phyloP scores from a whole-genome alignment of 208 protist species.

The Spongospora subterranea region DNA sequence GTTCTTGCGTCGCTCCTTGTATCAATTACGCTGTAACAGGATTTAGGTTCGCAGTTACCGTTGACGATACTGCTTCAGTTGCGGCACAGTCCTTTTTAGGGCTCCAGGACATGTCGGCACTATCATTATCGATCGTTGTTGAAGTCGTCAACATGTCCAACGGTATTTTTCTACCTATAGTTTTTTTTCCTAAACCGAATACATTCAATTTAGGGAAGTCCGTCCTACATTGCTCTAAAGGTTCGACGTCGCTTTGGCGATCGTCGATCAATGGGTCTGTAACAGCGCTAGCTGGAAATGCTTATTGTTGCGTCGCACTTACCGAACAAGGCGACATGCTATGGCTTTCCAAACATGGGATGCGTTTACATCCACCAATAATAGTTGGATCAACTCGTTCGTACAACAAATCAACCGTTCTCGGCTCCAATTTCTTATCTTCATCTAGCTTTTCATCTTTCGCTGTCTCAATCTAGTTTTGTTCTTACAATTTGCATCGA shows the following conservation, averaged over 20 bases:
- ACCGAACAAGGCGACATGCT: slow-evolving; percentile 5
- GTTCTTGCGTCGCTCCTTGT: no score
- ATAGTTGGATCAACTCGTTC: background rate
- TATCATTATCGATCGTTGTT: background rate
- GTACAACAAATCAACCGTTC: no score
- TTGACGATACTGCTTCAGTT: background rate
- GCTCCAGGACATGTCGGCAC: background rate
- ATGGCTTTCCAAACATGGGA: background rate
- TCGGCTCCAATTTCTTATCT: no score
- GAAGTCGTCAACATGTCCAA: no score
- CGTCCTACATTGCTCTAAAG: background rate
- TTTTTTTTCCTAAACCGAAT: no score
- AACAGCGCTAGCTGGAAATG: background rate
- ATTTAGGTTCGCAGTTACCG: background rate
- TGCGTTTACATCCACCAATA: background rate
- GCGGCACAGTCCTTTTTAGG: background rate
- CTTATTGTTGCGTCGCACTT: background rate
- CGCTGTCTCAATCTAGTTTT: background rate
- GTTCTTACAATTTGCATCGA: background rate
- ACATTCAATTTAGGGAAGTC: slow-evolving; percentile 9
- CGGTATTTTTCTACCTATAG: no score
- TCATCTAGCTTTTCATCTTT: background rate
- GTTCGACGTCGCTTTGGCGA: slow-evolving; percentile 26
- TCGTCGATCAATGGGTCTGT: background rate
- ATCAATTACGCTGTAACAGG: no score